Conservation (phyloP, 2,329 filamentous ascomycete genomes). For the Calonectria ilicicola region DNA sequence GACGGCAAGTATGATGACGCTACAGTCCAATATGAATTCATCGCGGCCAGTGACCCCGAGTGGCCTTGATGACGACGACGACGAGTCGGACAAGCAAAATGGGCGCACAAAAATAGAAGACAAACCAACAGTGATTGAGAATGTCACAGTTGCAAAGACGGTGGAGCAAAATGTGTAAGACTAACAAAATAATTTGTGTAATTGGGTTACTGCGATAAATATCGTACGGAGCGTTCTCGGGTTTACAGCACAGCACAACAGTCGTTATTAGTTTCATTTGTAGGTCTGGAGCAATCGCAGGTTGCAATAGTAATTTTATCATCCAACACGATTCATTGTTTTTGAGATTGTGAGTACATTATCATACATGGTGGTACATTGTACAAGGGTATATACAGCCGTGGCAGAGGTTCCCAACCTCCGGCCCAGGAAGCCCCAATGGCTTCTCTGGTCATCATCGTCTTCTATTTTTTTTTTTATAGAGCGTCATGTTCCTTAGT, state of each 20-base stretch:
- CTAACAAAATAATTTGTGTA: conserved; percentile 9
- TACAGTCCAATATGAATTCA: conserved; percentile 58
- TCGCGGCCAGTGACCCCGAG: conserved; percentile 49
- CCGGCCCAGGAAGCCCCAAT: conserved; percentile 10
- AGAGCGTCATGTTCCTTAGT: neutral
- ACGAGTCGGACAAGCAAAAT: conserved; percentile 12
- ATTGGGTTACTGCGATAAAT: conserved; percentile 27
- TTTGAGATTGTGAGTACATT: conserved; percentile 36
- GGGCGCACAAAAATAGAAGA: conserved; percentile 18
- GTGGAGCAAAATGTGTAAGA: conserved; percentile 22
- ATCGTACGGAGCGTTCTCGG: neutral
- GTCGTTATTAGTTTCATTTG: conserved; percentile 21
- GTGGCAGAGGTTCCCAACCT: conserved; percentile 34
- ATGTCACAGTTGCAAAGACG: conserved; percentile 48
- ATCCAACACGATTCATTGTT: conserved; percentile 25
- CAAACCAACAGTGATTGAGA: conserved; percentile 54
- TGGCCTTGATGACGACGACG: conserved; percentile 5
- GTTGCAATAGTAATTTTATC: conserved; percentile 13
- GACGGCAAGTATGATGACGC: conserved; percentile 78
- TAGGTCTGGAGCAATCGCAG: conserved; percentile 18
- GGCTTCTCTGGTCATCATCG: conserved; percentile 12
- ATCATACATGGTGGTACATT: conserved; percentile 48
- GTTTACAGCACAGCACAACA: conserved; percentile 20
- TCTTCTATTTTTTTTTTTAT: neutral
- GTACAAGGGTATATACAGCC: conserved; percentile 46